phyloP scores from a whole-genome alignment of 1,284 basidiomycete genomes.

The Leccinum huronense region DNA sequence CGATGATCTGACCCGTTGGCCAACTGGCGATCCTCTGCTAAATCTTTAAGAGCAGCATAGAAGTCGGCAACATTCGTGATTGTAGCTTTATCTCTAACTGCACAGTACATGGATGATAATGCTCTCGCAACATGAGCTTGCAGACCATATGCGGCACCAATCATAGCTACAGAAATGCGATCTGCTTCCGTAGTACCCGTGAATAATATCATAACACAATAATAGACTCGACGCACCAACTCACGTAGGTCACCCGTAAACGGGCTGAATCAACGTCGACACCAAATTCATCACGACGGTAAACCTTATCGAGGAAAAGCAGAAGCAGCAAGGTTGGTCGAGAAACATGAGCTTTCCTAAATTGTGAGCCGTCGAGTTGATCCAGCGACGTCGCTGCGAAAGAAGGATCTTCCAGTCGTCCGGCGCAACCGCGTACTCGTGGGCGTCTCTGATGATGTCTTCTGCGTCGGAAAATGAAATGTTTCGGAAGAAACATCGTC shows the following conservation, averaged over 20 bases:
- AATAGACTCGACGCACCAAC: slow-evolving; percentile 35
- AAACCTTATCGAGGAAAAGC: slow-evolving; percentile 98
- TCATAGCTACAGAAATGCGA: slow-evolving; percentile 87
- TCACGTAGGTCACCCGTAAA: slow-evolving; percentile 87
- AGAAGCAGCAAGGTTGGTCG: slow-evolving; percentile 94
- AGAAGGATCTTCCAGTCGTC: slow-evolving; percentile 93
- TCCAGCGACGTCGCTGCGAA: slow-evolving; percentile 99
- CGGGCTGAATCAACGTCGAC: slow-evolving; percentile 84
- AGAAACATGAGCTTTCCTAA: slow-evolving; percentile 90
- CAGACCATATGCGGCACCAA: slow-evolving; percentile 90
- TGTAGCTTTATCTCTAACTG: slow-evolving; percentile 84
- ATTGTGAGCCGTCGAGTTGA: slow-evolving; percentile 99
- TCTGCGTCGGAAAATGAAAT: slow-evolving; percentile 77
- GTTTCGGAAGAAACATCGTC: slow-evolving; percentile 92
- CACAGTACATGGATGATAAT: slow-evolving; percentile 36
- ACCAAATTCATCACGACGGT: slow-evolving; percentile 94
- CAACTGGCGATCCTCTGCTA: slow-evolving; percentile 79
- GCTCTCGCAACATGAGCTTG: slow-evolving; percentile 50
- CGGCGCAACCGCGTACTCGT: slow-evolving; percentile 89
- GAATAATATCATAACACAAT: slow-evolving; percentile 7
- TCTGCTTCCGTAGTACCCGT: slow-evolving; percentile 44
- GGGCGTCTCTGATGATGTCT: slow-evolving; percentile 92
- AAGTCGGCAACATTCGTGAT: slow-evolving; percentile 93
- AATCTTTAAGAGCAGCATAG: slow-evolving; percentile 80
- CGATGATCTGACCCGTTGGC: slow-evolving; percentile 93